phyloP scores from a whole-genome alignment of 1,139 yeast species.

The Candida sojae region DNA sequence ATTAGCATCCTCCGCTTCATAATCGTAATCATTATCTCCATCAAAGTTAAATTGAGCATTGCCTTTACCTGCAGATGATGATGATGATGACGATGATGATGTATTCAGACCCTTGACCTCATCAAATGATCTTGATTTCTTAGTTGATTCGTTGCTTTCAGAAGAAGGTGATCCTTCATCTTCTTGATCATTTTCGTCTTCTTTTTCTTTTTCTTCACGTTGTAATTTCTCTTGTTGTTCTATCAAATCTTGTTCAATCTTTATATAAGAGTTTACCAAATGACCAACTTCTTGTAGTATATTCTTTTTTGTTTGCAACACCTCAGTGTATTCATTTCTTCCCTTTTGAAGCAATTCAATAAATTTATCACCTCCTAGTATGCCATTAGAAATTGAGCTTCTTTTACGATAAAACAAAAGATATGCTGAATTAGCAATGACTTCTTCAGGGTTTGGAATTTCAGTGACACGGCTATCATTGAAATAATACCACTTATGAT shows the following conservation, averaged over 20 bases:
- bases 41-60: conserved; percentile 16
- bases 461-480: conserved; percentile 80
- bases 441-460: conserved; percentile 56
- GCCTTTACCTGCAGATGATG: background rate
- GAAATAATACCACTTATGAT: conserved; percentile 82
- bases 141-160: conserved; percentile 13
- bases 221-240: conserved; percentile 13
- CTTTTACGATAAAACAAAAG: conserved; percentile 79
- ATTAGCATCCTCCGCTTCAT: conserved; percentile 18
- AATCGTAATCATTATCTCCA: conserved; percentile 17
- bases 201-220: conserved; percentile 7
- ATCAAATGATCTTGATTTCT: conserved; percentile 10
- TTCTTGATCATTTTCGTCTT: conserved; percentile 10
- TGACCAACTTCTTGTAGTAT: conserved; percentile 2
- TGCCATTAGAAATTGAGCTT: conserved; percentile 15
- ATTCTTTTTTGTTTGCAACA: conserved; percentile 10
- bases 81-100: background rate
- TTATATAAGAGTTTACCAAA: background rate
- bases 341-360: conserved; percentile 28
- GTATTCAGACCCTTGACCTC: background rate
- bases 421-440: conserved; percentile 85
- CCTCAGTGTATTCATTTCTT: conserved; percentile 18
- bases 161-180: conserved; percentile 4
- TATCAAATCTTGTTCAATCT: conserved; percentile 3
- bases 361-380: conserved; percentile 40